Evolutionary conservation across 495 filamentous ascomycete genomes (phyloP).

Genomic region (Baudoinia panamericana): DNA sequence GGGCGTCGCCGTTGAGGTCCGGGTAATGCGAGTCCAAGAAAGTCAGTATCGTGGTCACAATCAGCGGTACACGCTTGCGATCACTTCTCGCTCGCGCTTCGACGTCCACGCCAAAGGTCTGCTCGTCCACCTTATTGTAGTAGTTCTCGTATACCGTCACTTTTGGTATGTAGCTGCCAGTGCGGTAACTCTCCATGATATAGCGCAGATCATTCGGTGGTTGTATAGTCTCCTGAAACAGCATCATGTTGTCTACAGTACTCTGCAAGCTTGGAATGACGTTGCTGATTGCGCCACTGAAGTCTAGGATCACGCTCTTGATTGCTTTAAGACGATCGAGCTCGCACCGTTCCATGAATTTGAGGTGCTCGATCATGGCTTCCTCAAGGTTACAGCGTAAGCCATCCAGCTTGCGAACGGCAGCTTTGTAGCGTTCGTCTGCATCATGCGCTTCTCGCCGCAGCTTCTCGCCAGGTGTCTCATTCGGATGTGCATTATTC

Average conservation of each 20-base stretch:
- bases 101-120: conserved; percentile 94
- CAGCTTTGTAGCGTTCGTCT: conserved; percentile 84
- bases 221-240: conserved; percentile 97
- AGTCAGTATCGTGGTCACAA: conserved; percentile 84
- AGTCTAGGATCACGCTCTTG: conserved; percentile 94
- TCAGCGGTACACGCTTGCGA: conserved; percentile 82
- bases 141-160: conserved; percentile 98
- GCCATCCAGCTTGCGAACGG: conserved; percentile 70
- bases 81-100: conserved; percentile 88
- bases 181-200: conserved; percentile 94
- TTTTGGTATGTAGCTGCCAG: conserved; percentile 77
- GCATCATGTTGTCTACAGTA: conserved; percentile 93
- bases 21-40: conserved; percentile 95
- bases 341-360: conserved; percentile 96
- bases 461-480: conserved; percentile 75
- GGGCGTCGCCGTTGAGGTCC: conserved; percentile 93
- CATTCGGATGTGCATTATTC: conserved; percentile 76
- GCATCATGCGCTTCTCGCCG: conserved; percentile 81
- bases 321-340: conserved; percentile 92
- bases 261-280: conserved; percentile 93
- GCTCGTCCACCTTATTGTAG: conserved; percentile 94
- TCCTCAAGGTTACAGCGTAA: conserved; percentile 91
- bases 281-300: conserved; percentile 94
- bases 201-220: conserved; percentile 84
- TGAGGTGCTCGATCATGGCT: conserved; percentile 79